Base-by-base conservation (phyloP, 202 grass and related monocot genomes). In the Cymbopogon flexuosus region DNA sequence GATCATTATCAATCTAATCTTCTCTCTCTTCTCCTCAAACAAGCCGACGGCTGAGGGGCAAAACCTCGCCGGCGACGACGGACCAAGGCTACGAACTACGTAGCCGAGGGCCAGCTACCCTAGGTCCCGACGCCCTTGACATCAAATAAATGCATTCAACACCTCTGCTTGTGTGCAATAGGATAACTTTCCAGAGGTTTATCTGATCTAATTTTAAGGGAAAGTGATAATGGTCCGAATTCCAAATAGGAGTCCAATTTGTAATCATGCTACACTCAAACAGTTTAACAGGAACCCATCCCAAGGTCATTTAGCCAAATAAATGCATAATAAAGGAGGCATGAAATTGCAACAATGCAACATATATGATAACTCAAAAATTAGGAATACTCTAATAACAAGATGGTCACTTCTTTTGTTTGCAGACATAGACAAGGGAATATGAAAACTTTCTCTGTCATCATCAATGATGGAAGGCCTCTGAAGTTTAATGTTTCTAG, bases 401-500 rank as follows among this genome's bases (percentile, higher is more conserved):
- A 13, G 7, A 68, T 61, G 61, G 42, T 68, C 29, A 54, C 41
- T 81, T 62, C 27, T 71, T 71, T 81, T 75, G 23, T n/a, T 13
- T 74, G 64, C 16, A 72, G 24, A 56, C 35, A 78, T 11, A 42
- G 65, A 79, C 15, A 86, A 73, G 33, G 10, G 35, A 76, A 67
- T 43, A 65, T 21, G 8, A 73, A 7, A 84, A 82, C 41, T 72
- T 51, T 41, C 72, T 75, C 59, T 29, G 22, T 79, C 75, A 79
- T 60, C 68, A 72, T 81, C 51, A 77, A 62, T 83, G 58, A 83
- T 83, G 35, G 21, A 85, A 77, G 73, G 6, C 68, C 52, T 67
- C 78, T 79, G 21, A 89, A 85, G 45, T 81, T 58, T 72, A 36
- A 81, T 19, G 40, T 77, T 81, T 69, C 82, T 83, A 70, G 72